Conservation (phyloP, 805 yeast genomes). For the Danielozyma ontarioensis region DNA sequence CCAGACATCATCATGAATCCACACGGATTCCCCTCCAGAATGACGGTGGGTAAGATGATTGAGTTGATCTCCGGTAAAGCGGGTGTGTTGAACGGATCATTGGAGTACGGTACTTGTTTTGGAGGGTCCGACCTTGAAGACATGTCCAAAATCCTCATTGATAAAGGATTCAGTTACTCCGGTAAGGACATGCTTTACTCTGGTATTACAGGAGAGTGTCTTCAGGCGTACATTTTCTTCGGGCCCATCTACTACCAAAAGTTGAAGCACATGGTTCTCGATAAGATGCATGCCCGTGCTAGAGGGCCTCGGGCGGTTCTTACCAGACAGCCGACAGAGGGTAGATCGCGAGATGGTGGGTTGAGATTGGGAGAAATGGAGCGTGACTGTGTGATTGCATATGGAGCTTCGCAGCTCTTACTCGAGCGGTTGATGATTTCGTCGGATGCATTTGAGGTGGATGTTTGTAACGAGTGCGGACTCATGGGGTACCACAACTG, state of each 20-base stretch:
- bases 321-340: slow-evolving; percentile 98
- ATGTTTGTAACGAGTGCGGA: slow-evolving; percentile 90
- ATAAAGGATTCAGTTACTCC: slow-evolving; percentile 87
- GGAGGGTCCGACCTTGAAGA: slow-evolving; percentile 97
- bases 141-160: slow-evolving; percentile 86
- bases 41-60: slow-evolving; percentile 99
- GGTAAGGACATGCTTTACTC: slow-evolving; percentile 98
- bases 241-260: slow-evolving; percentile 98
- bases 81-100: slow-evolving; percentile 85
- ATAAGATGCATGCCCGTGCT: slow-evolving; percentile 99
- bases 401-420: slow-evolving; percentile 93
- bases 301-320: slow-evolving; percentile 98
- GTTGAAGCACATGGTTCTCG: slow-evolving; percentile 97
- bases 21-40: slow-evolving; percentile 99
- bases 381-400: slow-evolving; percentile 98
- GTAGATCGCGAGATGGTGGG: slow-evolving; percentile 99
- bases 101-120: slow-evolving; percentile 96
- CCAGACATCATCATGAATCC: slow-evolving; percentile 99
- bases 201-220: slow-evolving; percentile 95
- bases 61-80: slow-evolving; percentile 96
- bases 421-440: slow-evolving; percentile 93
- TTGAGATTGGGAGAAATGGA: slow-evolving; percentile 99
- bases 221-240: slow-evolving; percentile 96
- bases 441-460: slow-evolving; percentile 97
- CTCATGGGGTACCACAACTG: slow-evolving; percentile 96